A percentile compares a stretch with the other conserved stretches of the same genome.
Conservation (phyloP, 805 yeast genomes). For the Candida qinlingensis region DNA sequence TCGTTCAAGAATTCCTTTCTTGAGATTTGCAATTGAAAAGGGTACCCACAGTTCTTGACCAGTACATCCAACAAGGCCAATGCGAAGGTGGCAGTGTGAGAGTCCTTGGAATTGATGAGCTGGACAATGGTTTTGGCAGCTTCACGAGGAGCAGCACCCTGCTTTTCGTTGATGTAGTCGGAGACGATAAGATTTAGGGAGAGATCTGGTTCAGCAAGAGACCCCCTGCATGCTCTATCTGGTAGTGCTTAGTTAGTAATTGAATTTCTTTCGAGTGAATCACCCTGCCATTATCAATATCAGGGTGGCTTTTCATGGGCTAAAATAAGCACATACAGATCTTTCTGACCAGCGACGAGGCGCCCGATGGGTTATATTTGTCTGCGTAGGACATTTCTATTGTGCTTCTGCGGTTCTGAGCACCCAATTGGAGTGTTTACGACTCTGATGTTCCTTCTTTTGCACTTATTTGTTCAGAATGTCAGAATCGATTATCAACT, state of each 20-base stretch:
- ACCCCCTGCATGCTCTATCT: slow-evolving; percentile 84
- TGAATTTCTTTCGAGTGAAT: too few relatives aligned
- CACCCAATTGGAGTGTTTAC: too few relatives aligned
- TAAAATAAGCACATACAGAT: slow-evolving; percentile 25
- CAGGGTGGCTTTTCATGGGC: too few relatives aligned
- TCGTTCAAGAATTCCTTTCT: slow-evolving; percentile 93
- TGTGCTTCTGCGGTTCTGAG: too few relatives aligned
- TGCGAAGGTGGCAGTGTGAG: slow-evolving; percentile 82
- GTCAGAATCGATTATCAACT: background rate
- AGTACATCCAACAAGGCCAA: slow-evolving; percentile 77
- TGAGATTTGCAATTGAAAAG: slow-evolving; percentile 90
- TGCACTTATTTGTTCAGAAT: too few relatives aligned
- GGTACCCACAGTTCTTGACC: slow-evolving; percentile 97
- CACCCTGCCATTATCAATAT: too few relatives aligned
- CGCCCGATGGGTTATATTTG: slow-evolving; percentile 17
- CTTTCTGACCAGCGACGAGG: slow-evolving; percentile 35
- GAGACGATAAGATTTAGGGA: slow-evolving; percentile 88
- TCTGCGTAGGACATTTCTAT: slow-evolving; percentile 17
- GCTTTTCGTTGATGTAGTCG: slow-evolving; percentile 87
- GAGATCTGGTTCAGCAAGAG: slow-evolving; percentile 80
- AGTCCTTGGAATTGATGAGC: slow-evolving; percentile 73
- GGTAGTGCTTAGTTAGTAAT: background rate
- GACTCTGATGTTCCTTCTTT: too few relatives aligned
- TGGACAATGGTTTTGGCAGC: slow-evolving; percentile 85
- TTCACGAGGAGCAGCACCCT: slow-evolving; percentile 79